A percentile compares a stretch with the other conserved stretches of the same genome.
These are phyloP conservation scores for Penicillium steckii DNA, from an alignment of 495 filamentous ascomycete species.

Conservation along the genomic window DNA sequence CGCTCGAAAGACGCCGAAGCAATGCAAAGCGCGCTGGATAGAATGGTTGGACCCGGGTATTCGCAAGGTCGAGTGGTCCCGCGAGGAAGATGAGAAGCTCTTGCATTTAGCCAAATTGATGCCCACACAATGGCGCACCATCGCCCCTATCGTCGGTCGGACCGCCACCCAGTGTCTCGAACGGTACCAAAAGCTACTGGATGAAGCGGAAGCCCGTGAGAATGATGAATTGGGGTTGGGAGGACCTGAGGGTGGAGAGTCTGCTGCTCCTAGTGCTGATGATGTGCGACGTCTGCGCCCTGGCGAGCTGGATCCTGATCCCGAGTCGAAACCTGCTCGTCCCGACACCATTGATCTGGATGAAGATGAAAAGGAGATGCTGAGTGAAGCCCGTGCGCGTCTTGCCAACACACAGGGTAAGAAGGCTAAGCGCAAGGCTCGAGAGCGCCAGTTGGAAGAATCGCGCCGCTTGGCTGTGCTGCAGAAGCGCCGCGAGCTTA, in stretches of 20 bases:
- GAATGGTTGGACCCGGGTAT: slow-evolving; percentile 99
- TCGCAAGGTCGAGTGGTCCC: slow-evolving; percentile 97
- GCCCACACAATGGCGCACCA: slow-evolving; percentile 98
- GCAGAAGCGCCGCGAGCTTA: slow-evolving; percentile 94
- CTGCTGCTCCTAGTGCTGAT: slow-evolving; percentile 84
- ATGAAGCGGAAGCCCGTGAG: slow-evolving; percentile 92
- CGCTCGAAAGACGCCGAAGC: slow-evolving; percentile 96
- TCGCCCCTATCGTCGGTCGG: slow-evolving; percentile 92
- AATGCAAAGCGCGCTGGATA: slow-evolving; percentile 97
- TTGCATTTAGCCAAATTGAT: slow-evolving; percentile 96
- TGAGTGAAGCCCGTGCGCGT: slow-evolving; percentile 94
- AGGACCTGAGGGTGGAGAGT: slow-evolving; percentile 85
- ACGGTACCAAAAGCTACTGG: slow-evolving; percentile 92
- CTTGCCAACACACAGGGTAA: slow-evolving; percentile 98
- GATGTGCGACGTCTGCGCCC: slow-evolving; percentile 88
- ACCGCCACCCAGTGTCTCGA: slow-evolving; percentile 97
- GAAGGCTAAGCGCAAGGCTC: slow-evolving; percentile 97
- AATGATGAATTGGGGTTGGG: slow-evolving; percentile 78
- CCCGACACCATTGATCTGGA: slow-evolving; percentile 98
- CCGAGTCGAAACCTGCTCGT: slow-evolving; percentile 93
- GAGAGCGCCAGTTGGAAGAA: slow-evolving; percentile 94
- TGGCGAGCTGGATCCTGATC: slow-evolving; percentile 93
- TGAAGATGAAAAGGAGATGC: slow-evolving; percentile 99
- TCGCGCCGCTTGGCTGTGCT: slow-evolving; percentile 83
- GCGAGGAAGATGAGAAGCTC: slow-evolving; percentile 97